A percentile compares a stretch with the other conserved stretches of the same genome.
Evolutionary conservation across 768 basidiomycete genomes (phyloP).

Genomic region (Tricholomella constricta): DNA sequence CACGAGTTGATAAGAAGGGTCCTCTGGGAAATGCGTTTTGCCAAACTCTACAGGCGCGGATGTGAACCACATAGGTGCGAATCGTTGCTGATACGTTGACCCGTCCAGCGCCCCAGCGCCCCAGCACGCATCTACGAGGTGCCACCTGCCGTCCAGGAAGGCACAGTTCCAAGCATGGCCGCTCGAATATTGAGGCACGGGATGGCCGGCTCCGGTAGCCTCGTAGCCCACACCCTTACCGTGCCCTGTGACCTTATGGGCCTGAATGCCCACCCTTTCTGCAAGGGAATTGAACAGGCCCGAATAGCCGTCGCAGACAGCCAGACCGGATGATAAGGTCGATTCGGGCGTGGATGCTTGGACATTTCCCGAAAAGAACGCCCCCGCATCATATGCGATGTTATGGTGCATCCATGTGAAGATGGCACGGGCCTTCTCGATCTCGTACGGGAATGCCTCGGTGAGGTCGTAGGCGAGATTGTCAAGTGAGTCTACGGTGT

Average conservation of each 20-base stretch:
- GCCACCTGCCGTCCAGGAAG: constrained; percentile 46
- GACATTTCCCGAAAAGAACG: constrained; percentile 47
- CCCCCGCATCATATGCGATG: constrained; percentile 43
- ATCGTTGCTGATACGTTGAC: constrained; percentile 33
- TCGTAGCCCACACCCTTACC: constrained; percentile 48
- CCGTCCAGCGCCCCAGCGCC: constrained; percentile 46
- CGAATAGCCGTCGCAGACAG: constrained; percentile 53
- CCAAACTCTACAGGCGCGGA: constrained; percentile 45
- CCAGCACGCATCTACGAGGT: constrained; percentile 50
- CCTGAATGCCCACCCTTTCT: constrained; percentile 40
- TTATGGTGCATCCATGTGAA: constrained; percentile 52
- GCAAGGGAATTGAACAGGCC: constrained; percentile 44
- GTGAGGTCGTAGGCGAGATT: constrained; percentile 43
- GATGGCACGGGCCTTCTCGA: constrained; percentile 48
- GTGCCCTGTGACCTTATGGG: constrained; percentile 43
- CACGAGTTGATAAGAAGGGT: constrained; percentile 44
- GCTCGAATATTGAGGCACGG: constrained; percentile 36
- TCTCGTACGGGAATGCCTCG: constrained; percentile 41
- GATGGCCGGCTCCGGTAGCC: constrained; percentile 31
- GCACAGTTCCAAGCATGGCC: constrained; percentile 55
- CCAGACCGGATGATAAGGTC: constrained; percentile 43
- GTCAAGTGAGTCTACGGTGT: constrained; percentile 38
- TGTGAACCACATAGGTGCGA: constrained; percentile 44
- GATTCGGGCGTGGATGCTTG: constrained; percentile 36
- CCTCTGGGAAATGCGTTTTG: constrained; percentile 44